Evolutionary conservation across 2,329 filamentous ascomycete genomes (phyloP).

Genomic region (Sordariomycetes sp.): DNA sequence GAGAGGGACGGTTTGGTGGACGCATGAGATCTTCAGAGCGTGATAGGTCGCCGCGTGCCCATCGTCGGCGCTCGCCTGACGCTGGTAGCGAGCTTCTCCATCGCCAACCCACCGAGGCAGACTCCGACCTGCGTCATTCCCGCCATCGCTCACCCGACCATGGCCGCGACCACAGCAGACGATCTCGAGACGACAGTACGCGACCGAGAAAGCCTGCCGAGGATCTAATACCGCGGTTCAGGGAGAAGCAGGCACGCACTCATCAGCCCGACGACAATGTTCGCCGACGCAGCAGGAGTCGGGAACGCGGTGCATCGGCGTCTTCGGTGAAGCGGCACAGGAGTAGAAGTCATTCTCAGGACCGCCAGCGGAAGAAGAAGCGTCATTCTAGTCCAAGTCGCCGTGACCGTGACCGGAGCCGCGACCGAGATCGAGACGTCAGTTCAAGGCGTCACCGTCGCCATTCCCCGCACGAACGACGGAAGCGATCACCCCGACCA

Average conservation of each 20-base stretch:
- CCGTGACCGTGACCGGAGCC: conserved; percentile 25
- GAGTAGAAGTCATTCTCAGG: conserved; percentile 29
- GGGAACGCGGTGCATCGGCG: conserved; percentile 23
- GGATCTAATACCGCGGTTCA: conserved; percentile 28
- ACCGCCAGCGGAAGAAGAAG: conserved; percentile 28
- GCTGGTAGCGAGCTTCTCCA: too few species aligned
- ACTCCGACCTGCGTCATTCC: conserved; percentile 15
- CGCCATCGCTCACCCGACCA: conserved; percentile 27
- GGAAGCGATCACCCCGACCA: conserved; percentile 19
- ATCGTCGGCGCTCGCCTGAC: too few species aligned
- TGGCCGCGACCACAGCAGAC: conserved; percentile 21
- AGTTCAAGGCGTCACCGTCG: conserved; percentile 19
- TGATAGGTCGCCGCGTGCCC: too few species aligned
- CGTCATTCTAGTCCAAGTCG: conserved; percentile 24
- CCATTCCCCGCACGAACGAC: conserved; percentile 21
- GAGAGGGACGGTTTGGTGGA: too few species aligned
- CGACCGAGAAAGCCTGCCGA: too few species aligned
- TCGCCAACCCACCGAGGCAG: too few species aligned
- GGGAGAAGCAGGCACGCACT: conserved; percentile 16
- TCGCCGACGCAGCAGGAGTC: conserved; percentile 23
- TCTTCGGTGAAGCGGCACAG: conserved; percentile 30
- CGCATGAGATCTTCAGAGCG: too few species aligned
- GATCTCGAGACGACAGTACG: conserved; percentile 12
- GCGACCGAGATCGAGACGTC: conserved; percentile 25
- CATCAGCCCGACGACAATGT: conserved; percentile 19